Conservation (phyloP, 2,329 filamentous ascomycete species). For the Juglanconis sp. region DNA sequence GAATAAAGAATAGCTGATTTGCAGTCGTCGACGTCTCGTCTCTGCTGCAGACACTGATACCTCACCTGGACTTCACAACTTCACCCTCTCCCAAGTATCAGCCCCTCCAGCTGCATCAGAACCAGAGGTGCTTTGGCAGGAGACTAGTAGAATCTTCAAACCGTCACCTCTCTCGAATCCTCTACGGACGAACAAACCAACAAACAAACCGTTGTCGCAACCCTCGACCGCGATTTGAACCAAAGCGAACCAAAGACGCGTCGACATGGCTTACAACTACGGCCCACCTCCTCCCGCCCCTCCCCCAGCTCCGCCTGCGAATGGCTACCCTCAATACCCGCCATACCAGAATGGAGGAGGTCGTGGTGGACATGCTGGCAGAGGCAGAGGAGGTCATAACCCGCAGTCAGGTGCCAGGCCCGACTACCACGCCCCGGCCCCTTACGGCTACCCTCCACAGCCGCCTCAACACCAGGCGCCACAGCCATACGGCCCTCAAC, state of each 20-base stretch:
- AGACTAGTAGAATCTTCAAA: neutral
- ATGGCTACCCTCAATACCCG: slow-evolving; percentile 37
- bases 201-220: neutral
- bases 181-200: neutral
- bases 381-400: slow-evolving; percentile 38
- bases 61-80: neutral
- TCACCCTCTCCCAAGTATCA: neutral
- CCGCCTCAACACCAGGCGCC: slow-evolving; percentile 26
- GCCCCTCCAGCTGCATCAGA: neutral
- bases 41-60: neutral
- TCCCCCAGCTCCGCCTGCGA: slow-evolving; percentile 40
- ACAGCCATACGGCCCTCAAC: slow-evolving; percentile 28
- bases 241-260: neutral
- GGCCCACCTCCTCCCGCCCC: slow-evolving; percentile 53
- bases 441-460: slow-evolving; percentile 44
- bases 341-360: slow-evolving; percentile 34
- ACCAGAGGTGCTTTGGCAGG: neutral
- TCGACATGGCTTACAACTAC: slow-evolving; percentile 51
- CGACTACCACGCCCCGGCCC: slow-evolving; percentile 39
- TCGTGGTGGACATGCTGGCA: slow-evolving; percentile 35
- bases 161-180: neutral
- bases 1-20: neutral
- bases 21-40: neutral
- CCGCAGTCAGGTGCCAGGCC: slow-evolving; percentile 32
- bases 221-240: neutral